Evolutionary conservation across 2,329 filamentous ascomycete species (phyloP), one percentile per base, ranked within the genome.

Genomic region (Venturiaceae sp.): DNA sequence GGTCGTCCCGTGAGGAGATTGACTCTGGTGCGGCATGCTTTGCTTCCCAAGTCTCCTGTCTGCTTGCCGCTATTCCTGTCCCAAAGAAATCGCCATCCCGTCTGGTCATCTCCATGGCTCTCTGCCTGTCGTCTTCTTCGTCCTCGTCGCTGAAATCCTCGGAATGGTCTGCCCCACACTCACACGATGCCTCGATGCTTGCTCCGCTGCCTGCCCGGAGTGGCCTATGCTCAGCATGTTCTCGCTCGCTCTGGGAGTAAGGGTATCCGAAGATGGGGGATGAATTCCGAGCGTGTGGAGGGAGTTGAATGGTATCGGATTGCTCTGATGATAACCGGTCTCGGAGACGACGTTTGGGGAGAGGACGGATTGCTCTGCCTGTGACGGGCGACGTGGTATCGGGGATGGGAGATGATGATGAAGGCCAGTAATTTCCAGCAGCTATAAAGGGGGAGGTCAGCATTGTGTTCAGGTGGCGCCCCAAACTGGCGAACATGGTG

Each of bases 351-450:
- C 91, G 87, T 74, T 89, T 94, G 46, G 94, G 94, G 61, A 99
- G 77, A 59, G 94, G 94, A 69, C 91, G 87, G 70, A 99, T 99
- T 61, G 92, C 88, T 72, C 94, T 86, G 70, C 95, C 89, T 64
- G 90, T 90, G 67, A 90, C 79, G 60, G 88, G 84, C 61, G 90
- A 94, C 63, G 85, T 80, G 60, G 87, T 87, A 77, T 96, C 90
- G 64, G 84, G 77, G 67, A 83, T 83, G 30, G 58, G 56, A 41
- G 69, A 70, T n/a, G 44, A 50, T 16, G 44, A 50, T 7, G 44
- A 50, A 50, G 44, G 44, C 44, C 44, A 50, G 44, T 50, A 50
- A n/a, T 50, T 13, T 50, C 44, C 44, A 50, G 44, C 44, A 50
- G 44, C 44, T 50, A 26, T 16, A 50, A 50, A 50, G 26, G 44